A percentile compares a stretch with the other conserved stretches of the same genome.
Evolutionary conservation across 2,329 filamentous ascomycete genomes (phyloP).

Genomic region (Aspergillus novoparasiticus): DNA sequence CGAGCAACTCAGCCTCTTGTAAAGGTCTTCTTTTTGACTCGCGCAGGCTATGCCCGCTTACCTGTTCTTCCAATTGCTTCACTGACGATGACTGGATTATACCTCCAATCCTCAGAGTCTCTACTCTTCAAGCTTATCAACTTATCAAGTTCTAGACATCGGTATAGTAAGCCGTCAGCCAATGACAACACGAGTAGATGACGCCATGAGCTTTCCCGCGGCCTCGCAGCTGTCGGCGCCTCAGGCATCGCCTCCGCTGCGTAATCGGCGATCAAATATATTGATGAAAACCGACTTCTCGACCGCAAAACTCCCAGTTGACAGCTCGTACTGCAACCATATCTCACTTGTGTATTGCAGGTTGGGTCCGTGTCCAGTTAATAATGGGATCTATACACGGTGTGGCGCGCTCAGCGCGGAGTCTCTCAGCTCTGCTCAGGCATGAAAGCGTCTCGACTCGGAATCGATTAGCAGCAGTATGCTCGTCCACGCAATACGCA

Average conservation of each 20-base stretch:
- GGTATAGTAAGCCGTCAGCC: background rate
- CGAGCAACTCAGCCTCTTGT: background rate
- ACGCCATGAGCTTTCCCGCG: slow-evolving; percentile 1
- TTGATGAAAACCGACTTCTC: background rate
- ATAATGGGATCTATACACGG: slow-evolving; percentile 22
- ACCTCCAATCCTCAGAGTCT: background rate
- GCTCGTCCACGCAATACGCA: background rate
- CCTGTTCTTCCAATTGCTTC: background rate
- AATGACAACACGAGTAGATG: background rate
- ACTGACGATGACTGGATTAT: background rate
- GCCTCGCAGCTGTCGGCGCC: background rate
- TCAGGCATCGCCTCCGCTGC: background rate
- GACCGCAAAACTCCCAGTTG: background rate
- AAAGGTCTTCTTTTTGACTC: background rate
- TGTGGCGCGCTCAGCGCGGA: slow-evolving; percentile 18
- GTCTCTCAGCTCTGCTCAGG: slow-evolving; percentile 13
- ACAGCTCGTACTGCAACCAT: background rate
- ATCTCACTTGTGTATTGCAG: background rate
- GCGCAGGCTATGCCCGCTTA: background rate
- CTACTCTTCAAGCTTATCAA: background rate
- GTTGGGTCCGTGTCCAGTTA: background rate
- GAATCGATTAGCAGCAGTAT: slow-evolving; percentile 13
- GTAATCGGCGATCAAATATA: background rate
- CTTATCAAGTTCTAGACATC: background rate
- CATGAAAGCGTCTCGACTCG: slow-evolving; percentile 11